Conservation (phyloP, 352 stramenopile species). For the Phytopythium oedochilum region DNA sequence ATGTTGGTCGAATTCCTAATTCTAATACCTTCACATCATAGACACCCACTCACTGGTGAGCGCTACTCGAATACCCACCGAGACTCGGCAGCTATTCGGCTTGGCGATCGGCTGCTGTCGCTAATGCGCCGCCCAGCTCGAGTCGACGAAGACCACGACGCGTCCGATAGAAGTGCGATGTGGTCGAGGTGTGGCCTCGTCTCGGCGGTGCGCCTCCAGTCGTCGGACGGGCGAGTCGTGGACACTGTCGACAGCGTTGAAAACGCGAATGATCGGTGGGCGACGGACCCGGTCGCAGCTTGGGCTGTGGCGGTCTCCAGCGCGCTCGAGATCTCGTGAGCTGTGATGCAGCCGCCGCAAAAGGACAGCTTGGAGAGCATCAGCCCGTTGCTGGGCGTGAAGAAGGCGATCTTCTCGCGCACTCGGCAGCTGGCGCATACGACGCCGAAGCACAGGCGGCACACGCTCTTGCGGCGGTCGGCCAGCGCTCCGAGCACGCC, state of each 20-base stretch:
- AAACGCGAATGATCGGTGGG: background rate
- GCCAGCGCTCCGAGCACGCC: background rate
- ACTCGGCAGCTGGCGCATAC: slow-evolving; percentile 27
- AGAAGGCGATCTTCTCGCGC: slow-evolving; percentile 24
- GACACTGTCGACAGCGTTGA: background rate
- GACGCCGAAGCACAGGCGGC: slow-evolving; percentile 23
- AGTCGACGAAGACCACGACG: background rate
- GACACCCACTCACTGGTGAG: too few relatives aligned
- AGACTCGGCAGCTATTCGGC: background rate
- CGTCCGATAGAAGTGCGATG: background rate
- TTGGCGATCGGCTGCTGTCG: too few relatives aligned
- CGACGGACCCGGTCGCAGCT: background rate
- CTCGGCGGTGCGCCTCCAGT: slow-evolving; percentile 2
- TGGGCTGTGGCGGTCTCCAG: background rate
- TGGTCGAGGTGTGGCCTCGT: background rate
- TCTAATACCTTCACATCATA: too few relatives aligned
- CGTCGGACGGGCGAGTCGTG: background rate
- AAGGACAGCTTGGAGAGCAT: slow-evolving; percentile 28
- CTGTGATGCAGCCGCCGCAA: slow-evolving; percentile 24
- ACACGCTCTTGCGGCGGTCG: slow-evolving; percentile 15
- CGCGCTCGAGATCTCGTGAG: background rate
- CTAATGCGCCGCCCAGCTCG: too few relatives aligned
- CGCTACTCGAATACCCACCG: too few relatives aligned
- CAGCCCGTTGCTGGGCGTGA: slow-evolving; percentile 20
- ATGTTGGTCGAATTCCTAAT: too few relatives aligned